phyloP scores from a whole-genome alignment of 192 early-diverging fungal genomes.

The Diversispora epigaea region DNA sequence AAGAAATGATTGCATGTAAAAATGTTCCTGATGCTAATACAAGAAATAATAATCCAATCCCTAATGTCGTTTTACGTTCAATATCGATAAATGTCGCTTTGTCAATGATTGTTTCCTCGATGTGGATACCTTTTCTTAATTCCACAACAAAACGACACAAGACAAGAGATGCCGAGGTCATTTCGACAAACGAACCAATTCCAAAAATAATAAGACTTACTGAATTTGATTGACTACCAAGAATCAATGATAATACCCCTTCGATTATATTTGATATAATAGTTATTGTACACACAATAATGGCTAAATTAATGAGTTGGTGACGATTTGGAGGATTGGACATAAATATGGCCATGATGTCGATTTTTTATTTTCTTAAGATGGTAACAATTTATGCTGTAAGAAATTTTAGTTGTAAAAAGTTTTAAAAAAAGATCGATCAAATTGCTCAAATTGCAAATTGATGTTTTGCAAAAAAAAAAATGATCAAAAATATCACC shows the following conservation, averaged over 20 bases:
- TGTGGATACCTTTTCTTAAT: not conserved
- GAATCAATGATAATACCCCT: not conserved
- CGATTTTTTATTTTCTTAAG: not conserved
- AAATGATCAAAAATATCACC: not conserved
- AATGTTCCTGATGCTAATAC: constrained; percentile 17
- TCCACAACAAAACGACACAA: not conserved
- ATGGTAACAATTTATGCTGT: not conserved
- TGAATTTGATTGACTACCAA: not conserved
- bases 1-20: not conserved
- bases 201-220: not conserved
- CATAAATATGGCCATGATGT: not conserved
- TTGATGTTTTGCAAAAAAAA: not conserved
- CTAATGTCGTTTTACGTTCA: constrained; percentile 21
- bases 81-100: not conserved
- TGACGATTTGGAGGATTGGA: not conserved
- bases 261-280: not conserved
- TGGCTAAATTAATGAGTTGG: not conserved
- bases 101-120: not conserved
- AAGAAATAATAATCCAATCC: constrained; percentile 16
- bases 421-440: not conserved
- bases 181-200: not conserved
- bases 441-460: not conserved
- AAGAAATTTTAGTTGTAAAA: not conserved
- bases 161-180: not conserved
- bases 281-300: not conserved